Evolutionary conservation across 2,329 filamentous ascomycete genomes (phyloP).

Genomic region (Ophiostoma sp.): DNA sequence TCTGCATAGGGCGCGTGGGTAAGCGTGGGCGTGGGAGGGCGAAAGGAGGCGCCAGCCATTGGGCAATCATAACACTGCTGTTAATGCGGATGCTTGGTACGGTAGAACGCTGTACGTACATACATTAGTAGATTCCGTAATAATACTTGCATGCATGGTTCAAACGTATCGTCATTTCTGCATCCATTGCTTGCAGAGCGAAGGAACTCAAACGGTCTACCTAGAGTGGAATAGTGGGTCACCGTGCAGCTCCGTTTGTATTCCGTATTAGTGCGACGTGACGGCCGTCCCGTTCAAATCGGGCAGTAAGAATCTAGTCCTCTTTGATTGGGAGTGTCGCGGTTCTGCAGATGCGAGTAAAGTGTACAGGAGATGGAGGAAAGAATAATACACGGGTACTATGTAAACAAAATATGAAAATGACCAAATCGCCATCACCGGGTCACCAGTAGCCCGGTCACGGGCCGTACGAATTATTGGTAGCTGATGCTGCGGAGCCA

Average conservation of each 20-base stretch:
- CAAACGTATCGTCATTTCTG: no score
- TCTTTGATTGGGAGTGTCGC: conserved; percentile 2
- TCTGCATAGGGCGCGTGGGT: background rate
- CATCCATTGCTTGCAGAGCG: background rate
- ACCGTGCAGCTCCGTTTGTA: background rate
- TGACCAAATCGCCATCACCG: no score
- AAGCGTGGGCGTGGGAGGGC: background rate
- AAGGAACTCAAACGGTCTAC: background rate
- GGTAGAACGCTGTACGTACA: no score
- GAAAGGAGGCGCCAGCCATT: background rate
- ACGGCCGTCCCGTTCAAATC: conserved; percentile 1
- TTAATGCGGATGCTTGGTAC: background rate
- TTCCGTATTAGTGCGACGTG: background rate
- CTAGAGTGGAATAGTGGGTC: background rate
- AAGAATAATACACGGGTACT: no score
- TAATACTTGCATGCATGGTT: background rate
- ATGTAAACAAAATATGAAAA: no score
- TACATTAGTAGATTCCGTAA: background rate
- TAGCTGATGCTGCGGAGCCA: background rate
- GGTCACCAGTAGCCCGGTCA: no score
- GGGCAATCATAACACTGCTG: background rate
- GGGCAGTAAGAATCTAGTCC: conserved; percentile 11
- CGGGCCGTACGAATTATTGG: background rate
- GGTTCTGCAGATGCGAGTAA: background rate
- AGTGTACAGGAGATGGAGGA: background rate